Conservation (phyloP, 1,284 basidiomycete species). For the Caloboletus firmus region DNA sequence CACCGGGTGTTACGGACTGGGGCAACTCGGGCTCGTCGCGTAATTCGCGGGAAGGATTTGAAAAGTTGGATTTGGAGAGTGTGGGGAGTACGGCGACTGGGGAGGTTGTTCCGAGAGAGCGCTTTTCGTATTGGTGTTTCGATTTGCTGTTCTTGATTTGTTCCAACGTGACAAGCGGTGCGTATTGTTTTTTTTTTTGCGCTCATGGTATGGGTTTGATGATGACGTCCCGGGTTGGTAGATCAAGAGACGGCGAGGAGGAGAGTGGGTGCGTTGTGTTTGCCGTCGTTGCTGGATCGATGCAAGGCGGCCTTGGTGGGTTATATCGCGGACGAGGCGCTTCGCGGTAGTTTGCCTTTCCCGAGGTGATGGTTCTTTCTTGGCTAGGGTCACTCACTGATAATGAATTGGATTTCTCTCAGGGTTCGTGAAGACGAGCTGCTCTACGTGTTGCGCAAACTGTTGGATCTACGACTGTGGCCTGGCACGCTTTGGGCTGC, state of each 20-base stretch:
- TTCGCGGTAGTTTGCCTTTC: constrained; percentile 84
- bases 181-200: neutral
- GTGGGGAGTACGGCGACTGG: constrained; percentile 64
- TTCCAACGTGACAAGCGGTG: constrained; percentile 62
- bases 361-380: constrained; percentile 54
- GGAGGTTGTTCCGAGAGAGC: constrained; percentile 66
- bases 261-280: constrained; percentile 67
- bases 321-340: constrained; percentile 79
- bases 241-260: constrained; percentile 59
- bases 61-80: constrained; percentile 41
- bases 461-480: constrained; percentile 71
- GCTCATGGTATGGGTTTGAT: neutral
- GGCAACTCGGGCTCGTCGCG: constrained; percentile 6
- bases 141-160: constrained; percentile 84
- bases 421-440: constrained; percentile 90
- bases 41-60: constrained; percentile 34
- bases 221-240: constrained; percentile 27
- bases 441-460: constrained; percentile 76
- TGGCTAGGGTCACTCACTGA: neutral
- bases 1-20: constrained; percentile 14
- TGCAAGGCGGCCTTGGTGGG: constrained; percentile 66
- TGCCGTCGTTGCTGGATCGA: constrained; percentile 72
- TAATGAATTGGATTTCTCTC: neutral
- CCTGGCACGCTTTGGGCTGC: constrained; percentile 76
- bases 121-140: constrained; percentile 93